Conservation (phyloP, 2,329 filamentous ascomycete species). For the Arthrinium phaeospermum region DNA sequence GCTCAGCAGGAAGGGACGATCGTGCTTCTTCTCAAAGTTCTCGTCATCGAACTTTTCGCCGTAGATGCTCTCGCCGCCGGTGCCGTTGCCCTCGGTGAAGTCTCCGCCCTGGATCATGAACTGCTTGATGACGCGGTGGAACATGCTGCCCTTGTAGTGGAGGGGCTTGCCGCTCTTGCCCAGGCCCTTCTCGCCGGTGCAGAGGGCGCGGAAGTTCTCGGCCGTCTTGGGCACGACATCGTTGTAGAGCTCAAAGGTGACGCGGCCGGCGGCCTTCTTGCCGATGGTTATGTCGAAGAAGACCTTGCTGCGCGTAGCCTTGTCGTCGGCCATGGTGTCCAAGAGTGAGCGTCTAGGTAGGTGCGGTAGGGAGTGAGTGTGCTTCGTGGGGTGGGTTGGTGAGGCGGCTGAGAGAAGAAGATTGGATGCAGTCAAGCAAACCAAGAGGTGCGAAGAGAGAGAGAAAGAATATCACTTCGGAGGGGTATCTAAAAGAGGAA, state of each 20-base stretch:
- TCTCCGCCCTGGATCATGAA: slow-evolving; percentile 99
- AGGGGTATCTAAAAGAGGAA: slow-evolving; percentile 5
- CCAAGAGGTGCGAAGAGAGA: not conserved
- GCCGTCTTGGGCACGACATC: slow-evolving; percentile 89
- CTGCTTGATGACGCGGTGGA: slow-evolving; percentile 97
- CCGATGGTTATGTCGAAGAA: slow-evolving; percentile 94
- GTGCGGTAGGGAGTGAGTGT: not conserved
- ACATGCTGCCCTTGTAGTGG: slow-evolving; percentile 89
- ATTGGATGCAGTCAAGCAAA: not conserved
- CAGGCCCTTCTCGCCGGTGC: slow-evolving; percentile 90
- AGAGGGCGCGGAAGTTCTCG: slow-evolving; percentile 94
- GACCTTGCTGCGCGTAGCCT: slow-evolving; percentile 73
- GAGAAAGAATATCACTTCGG: not conserved
- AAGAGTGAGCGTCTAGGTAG: not conserved
- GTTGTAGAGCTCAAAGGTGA: slow-evolving; percentile 83
- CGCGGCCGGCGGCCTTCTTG: slow-evolving; percentile 72
- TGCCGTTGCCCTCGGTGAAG: slow-evolving; percentile 93
- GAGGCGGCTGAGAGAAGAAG: not conserved
- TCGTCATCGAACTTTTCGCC: slow-evolving; percentile 97
- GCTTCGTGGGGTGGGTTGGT: not conserved
- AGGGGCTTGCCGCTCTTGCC: slow-evolving; percentile 84
- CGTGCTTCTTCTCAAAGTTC: slow-evolving; percentile 91
- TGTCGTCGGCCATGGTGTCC: slow-evolving; percentile 43
- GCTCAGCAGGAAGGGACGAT: slow-evolving; percentile 89
- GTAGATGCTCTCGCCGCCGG: slow-evolving; percentile 96